These are phyloP conservation scores for Pisolithus tinctorius DNA, from an alignment of 768 basidiomycete species.

Conservation along the genomic window DNA sequence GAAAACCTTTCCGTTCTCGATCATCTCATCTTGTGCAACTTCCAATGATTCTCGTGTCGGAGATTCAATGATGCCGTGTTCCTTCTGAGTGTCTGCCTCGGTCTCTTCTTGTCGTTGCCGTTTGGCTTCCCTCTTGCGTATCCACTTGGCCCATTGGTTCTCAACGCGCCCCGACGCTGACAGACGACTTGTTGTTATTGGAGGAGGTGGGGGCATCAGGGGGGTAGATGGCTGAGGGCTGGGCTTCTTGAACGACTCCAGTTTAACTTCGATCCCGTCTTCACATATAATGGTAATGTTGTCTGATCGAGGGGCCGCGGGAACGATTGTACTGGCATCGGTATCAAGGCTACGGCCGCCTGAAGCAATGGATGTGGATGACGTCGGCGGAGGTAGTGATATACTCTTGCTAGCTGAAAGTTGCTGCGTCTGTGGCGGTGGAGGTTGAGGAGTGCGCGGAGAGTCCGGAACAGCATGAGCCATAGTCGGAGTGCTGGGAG, in stretches of 20 bases:
- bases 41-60: constrained; percentile 42
- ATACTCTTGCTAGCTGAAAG: constrained; percentile 40
- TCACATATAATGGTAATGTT: constrained; percentile 53
- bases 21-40: constrained; percentile 31
- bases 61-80: constrained; percentile 26
- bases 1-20: constrained; percentile 24
- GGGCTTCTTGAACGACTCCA: constrained; percentile 48
- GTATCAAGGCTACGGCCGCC: constrained; percentile 46
- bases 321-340: constrained; percentile 62
- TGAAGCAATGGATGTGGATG: constrained; percentile 42
- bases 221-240: constrained; percentile 35
- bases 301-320: constrained; percentile 33
- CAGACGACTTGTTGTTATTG: constrained; percentile 21
- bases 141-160: constrained; percentile 48
- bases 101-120: constrained; percentile 16
- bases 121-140: constrained; percentile 28
- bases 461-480: constrained; percentile 48
- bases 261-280: constrained; percentile 58
- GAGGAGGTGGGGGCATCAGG: constrained; percentile 33
- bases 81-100: constrained; percentile 23
- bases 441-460: constrained; percentile 41
- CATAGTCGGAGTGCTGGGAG: constrained; percentile 65
- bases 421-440: constrained; percentile 34
- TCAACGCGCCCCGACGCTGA: constrained; percentile 52
- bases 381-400: constrained; percentile 64